phyloP scores from a whole-genome alignment of 2,329 filamentous ascomycete species.

The Claviceps pazoutovae region DNA sequence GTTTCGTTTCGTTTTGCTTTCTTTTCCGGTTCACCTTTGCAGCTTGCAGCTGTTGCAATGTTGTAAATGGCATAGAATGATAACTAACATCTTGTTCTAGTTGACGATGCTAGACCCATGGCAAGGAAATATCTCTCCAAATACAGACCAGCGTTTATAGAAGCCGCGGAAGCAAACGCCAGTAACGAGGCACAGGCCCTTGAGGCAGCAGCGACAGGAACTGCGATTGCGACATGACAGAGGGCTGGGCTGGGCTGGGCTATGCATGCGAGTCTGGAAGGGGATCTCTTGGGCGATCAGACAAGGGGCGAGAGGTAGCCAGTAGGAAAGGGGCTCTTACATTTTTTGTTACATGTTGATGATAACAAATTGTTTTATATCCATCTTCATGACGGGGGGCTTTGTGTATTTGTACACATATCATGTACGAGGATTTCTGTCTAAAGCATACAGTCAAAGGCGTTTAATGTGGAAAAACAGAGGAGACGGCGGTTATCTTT shows the following conservation, averaged over 20 bases:
- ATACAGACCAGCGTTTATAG: conserved; percentile 41
- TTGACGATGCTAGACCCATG: conserved; percentile 48
- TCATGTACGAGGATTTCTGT: neutral
- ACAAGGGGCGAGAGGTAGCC: neutral
- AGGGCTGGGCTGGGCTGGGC: too few relatives aligned
- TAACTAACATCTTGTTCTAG: conserved; percentile 18
- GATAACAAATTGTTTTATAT: too few relatives aligned
- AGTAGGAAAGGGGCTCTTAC: too few relatives aligned
- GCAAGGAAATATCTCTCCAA: conserved; percentile 48
- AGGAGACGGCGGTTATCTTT: neutral
- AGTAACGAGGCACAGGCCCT: conserved; percentile 10
- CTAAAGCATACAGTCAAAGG: neutral
- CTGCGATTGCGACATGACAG: conserved; percentile 19
- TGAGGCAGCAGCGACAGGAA: conserved; percentile 9
- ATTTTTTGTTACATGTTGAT: too few relatives aligned
- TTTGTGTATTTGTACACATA: too few relatives aligned
- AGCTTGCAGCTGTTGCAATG: too few relatives aligned
- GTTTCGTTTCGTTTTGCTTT: neutral
- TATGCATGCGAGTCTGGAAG: neutral
- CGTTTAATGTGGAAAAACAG: neutral
- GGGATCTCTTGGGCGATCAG: neutral
- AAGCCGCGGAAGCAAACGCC: conserved; percentile 16
- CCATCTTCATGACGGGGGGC: too few relatives aligned
- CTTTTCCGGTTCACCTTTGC: neutral
- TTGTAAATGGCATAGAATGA: neutral